phyloP scores from a whole-genome alignment of 2,329 filamentous ascomycete genomes.

The Didymella glomerata region DNA sequence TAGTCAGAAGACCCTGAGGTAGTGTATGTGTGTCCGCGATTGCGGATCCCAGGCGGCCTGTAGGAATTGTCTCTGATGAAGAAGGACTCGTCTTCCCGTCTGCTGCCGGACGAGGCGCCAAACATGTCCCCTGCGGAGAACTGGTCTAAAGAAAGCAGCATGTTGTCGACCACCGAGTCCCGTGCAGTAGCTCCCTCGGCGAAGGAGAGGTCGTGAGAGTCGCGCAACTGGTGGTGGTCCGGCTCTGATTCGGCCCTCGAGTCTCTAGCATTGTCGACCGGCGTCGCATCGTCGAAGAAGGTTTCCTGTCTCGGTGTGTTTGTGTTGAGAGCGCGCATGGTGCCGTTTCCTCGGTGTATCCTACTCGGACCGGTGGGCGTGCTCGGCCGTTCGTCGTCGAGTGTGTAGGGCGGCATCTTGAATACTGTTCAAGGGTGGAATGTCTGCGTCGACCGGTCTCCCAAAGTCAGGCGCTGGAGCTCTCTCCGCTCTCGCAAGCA shows the following conservation, averaged over 20 bases:
- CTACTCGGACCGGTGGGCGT: conserved; percentile 44
- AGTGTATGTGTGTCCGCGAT: conserved; percentile 67
- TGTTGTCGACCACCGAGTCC: conserved; percentile 93
- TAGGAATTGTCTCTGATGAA: conserved; percentile 48
- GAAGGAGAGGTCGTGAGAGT: conserved; percentile 88
- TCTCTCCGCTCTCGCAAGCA: conserved; percentile 38
- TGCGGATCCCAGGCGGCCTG: conserved; percentile 52
- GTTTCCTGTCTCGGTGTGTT: conserved; percentile 40
- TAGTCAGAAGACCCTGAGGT: conserved; percentile 67
- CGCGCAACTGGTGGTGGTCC: conserved; percentile 45
- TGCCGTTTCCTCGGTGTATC: conserved; percentile 31
- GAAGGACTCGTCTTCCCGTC: conserved; percentile 46
- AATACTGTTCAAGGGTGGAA: conserved; percentile 21
- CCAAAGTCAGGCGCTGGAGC: conserved; percentile 34
- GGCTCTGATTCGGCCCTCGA: conserved; percentile 28
- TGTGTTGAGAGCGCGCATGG: conserved; percentile 45
- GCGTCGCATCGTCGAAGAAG: conserved; percentile 50
- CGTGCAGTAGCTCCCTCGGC: conserved; percentile 72
- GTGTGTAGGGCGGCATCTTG: conserved; percentile 38
- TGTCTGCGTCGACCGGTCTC: conserved; percentile 30
- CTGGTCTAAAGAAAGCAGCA: conserved; percentile 92
- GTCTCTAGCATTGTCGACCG: conserved; percentile 37
- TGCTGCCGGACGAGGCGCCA: conserved; percentile 19
- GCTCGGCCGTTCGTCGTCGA: conserved; percentile 35
- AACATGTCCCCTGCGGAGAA: conserved; percentile 38